Evolutionary conservation across 768 basidiomycete genomes (phyloP), one percentile per base, ranked within the genome.

Genomic region (Amyloporia xantha): DNA sequence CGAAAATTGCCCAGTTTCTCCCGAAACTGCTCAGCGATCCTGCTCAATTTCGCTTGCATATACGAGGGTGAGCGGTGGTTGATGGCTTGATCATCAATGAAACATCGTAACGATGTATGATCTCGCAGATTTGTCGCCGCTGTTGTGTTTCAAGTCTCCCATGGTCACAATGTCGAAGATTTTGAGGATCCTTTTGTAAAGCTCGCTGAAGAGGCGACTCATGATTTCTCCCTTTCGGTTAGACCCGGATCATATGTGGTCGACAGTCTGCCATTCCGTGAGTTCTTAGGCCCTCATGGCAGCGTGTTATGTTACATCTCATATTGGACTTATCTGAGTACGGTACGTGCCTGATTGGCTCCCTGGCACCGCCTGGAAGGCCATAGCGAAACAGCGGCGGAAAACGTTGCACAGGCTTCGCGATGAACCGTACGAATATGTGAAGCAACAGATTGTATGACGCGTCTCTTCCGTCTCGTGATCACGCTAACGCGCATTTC

Each of bases 201-300:
- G 17, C 33, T 59, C 3, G 64, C 58, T 35, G 59, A 65, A 27
- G 44, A 53, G 19, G 61, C 60, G 2, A 44, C 59, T 41, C 51
- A 55, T 3, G 53, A 58, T 12, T 53, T 66, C 20, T 44, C 55
- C 9, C 20, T 21, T 2, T 48, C 54, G 5, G 24, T 56, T 3
- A 40, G 49, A 6, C 64, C 73, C 6, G 71, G 71, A 2, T 64
- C 69, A 30, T 67, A 66, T 39, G 65, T 66, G 7, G 63, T 65
- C 19, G 65, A 67, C 44, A 37, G 54, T 53, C 30, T 73, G 52
- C 62, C 61, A 12, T 45, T 48, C 24, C 37, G 70, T 70, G 28
- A 13, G 62, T 19, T 7, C 2, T 5, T 4, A 15, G 6, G n/a
- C 2, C 21, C 6, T 11, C 24, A 11, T 12, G 11, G 30, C 9